phyloP scores from a whole-genome alignment of 2,329 filamentous ascomycete genomes.

The Dothiorella sarmentorum region DNA sequence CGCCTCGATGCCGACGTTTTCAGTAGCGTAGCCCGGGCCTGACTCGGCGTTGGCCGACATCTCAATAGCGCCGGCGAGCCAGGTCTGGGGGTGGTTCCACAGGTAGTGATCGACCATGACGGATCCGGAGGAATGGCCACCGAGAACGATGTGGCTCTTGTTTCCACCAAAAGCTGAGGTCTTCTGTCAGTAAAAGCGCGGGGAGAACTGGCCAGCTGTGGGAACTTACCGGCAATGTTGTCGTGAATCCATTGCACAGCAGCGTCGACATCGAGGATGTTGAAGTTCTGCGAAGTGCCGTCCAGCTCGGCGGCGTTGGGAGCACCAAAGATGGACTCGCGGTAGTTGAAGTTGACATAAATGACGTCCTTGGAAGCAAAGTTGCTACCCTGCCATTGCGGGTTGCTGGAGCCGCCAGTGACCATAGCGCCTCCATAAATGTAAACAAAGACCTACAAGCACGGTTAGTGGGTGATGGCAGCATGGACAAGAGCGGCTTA shows the following conservation, averaged over 20 bases:
- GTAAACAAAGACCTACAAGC: constrained; percentile 38
- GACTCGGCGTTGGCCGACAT: constrained; percentile 34
- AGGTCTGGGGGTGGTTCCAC: constrained; percentile 26
- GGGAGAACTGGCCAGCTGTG: no score
- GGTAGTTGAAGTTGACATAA: constrained; percentile 38
- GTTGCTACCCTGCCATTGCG: constrained; percentile 28
- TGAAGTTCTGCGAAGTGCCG: constrained; percentile 31
- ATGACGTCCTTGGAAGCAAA: constrained; percentile 18
- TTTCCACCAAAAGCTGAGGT: constrained; percentile 43
- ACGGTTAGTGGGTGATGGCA: background rate
- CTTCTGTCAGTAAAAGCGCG: background rate
- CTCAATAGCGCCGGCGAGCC: constrained; percentile 30
- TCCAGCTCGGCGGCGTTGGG: constrained; percentile 10
- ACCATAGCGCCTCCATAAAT: constrained; percentile 48
- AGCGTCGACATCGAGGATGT: constrained; percentile 38
- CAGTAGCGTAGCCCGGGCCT: constrained; percentile 17
- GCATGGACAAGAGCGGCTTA: constrained; percentile 17
- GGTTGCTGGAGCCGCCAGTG: constrained; percentile 39
- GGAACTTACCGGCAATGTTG: constrained; percentile 30
- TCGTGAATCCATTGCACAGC: constrained; percentile 42
- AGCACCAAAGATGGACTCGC: constrained; percentile 18
- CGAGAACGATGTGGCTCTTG: constrained; percentile 43
- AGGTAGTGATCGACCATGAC: constrained; percentile 26
- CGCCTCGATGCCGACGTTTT: constrained; percentile 10
- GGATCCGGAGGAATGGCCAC: constrained; percentile 21